Evolutionary conservation across 2,329 filamentous ascomycete genomes (phyloP).

Genomic region (Nannizziopsis barbatae): DNA sequence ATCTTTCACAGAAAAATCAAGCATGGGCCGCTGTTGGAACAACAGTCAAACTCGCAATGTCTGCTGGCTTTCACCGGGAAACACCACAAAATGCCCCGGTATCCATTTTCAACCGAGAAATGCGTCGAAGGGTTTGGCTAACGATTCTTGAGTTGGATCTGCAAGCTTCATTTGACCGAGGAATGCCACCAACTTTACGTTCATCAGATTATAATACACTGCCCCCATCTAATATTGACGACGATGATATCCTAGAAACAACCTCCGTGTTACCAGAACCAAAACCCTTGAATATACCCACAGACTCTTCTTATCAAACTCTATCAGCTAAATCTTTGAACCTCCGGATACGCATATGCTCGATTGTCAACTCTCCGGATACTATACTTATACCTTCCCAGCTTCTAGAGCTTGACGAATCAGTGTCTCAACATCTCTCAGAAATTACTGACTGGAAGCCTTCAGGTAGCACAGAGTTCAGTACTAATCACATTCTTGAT

Average conservation of each 20-base stretch:
- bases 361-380: conserved; percentile 19
- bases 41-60: conserved; percentile 43
- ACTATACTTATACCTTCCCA: conserved; percentile 26
- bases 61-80: conserved; percentile 42
- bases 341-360: conserved; percentile 18
- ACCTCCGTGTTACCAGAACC: conserved; percentile 24
- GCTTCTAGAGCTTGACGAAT: conserved; percentile 31
- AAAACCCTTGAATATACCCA: conserved; percentile 24
- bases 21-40: conserved; percentile 43
- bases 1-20: conserved; percentile 44
- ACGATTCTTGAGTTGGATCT: conserved; percentile 48
- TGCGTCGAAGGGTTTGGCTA: conserved; percentile 46
- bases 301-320: conserved; percentile 30
- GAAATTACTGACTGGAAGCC: conserved; percentile 26
- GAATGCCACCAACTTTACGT: conserved; percentile 41
- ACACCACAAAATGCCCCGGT: conserved; percentile 24
- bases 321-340: conserved; percentile 21
- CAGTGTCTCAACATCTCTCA: conserved; percentile 27
- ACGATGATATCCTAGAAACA: conserved; percentile 38
- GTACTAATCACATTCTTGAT: conserved; percentile 25
- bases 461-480: conserved; percentile 17
- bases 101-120: conserved; percentile 33
- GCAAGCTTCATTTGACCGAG: conserved; percentile 45
- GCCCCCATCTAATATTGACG: conserved; percentile 41
- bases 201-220: conserved; percentile 39